phyloP scores from a whole-genome alignment of 2,329 filamentous ascomycete genomes.

The Cladosporium sp. region DNA sequence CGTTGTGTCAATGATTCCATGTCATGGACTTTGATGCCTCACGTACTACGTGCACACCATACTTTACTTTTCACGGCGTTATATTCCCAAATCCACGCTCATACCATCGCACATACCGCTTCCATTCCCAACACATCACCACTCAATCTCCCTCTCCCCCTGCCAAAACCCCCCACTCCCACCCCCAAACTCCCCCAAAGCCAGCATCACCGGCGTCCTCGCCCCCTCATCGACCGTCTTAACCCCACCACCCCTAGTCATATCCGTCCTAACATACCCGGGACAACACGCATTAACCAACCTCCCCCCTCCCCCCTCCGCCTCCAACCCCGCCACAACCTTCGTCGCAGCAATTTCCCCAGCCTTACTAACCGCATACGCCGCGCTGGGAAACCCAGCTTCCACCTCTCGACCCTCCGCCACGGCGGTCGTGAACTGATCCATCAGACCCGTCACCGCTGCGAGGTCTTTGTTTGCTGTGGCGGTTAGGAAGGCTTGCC shows the following conservation, averaged over 20 bases:
- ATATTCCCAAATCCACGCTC: too few relatives aligned
- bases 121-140: constrained; percentile 17
- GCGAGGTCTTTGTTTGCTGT: constrained; percentile 21
- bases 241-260: constrained; percentile 31
- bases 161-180: constrained; percentile 33
- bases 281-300: constrained; percentile 35
- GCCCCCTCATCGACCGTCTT: constrained; percentile 34
- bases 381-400: constrained; percentile 46
- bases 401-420: constrained; percentile 42
- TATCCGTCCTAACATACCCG: constrained; percentile 35
- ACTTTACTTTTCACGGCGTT: too few relatives aligned
- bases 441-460: constrained; percentile 46
- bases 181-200: constrained; percentile 29
- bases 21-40: too few relatives aligned
- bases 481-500: constrained; percentile 38
- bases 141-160: constrained; percentile 30
- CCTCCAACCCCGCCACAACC: constrained; percentile 29
- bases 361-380: constrained; percentile 43
- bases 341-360: constrained; percentile 34
- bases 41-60: too few relatives aligned
- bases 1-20: too few relatives aligned
- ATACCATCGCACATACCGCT: too few relatives aligned
- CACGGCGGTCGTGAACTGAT: constrained; percentile 45
- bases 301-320: constrained; percentile 21
- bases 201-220: constrained; percentile 33